phyloP scores from a whole-genome alignment of 345 rosid species.

The Hibiscus mutabilis region DNA sequence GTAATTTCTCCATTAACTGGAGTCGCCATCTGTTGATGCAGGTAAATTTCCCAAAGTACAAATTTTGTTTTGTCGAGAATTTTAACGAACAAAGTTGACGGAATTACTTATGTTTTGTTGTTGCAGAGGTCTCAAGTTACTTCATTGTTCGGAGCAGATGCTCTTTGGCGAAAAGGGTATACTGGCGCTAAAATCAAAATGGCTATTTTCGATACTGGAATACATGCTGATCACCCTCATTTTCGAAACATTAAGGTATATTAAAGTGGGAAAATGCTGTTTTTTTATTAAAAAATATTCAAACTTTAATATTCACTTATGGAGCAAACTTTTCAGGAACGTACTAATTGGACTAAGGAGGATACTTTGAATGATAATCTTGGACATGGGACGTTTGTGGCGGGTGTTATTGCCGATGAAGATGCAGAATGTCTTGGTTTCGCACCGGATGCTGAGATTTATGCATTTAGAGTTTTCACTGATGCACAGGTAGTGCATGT shows the following conservation, averaged over 20 bases:
- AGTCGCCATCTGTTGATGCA: constrained; percentile 62
- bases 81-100: neutral
- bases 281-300: neutral
- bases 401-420: constrained; percentile 91
- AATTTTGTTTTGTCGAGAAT: neutral
- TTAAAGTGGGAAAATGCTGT: neutral
- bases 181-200: constrained; percentile 89
- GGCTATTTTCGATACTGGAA: constrained; percentile 99
- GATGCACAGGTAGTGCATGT: constrained; percentile 93
- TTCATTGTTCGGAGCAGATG: constrained; percentile 92
- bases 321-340: constrained; percentile 54
- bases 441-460: constrained; percentile 90
- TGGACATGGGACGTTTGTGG: constrained; percentile 99
- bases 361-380: constrained; percentile 97
- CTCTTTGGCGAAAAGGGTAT: constrained; percentile 79
- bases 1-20: constrained; percentile 70
- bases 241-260: constrained; percentile 90
- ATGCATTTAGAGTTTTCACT: constrained; percentile 94
- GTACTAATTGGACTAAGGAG: constrained; percentile 98
- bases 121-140: constrained; percentile 83
- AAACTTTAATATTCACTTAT: constrained; percentile 20
- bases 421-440: constrained; percentile 91
- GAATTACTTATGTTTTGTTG: neutral
- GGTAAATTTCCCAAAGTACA: constrained; percentile 26
- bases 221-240: constrained; percentile 89